Conservation (phyloP, 768 basidiomycete species). For the Leccinum fibrillosum region DNA sequence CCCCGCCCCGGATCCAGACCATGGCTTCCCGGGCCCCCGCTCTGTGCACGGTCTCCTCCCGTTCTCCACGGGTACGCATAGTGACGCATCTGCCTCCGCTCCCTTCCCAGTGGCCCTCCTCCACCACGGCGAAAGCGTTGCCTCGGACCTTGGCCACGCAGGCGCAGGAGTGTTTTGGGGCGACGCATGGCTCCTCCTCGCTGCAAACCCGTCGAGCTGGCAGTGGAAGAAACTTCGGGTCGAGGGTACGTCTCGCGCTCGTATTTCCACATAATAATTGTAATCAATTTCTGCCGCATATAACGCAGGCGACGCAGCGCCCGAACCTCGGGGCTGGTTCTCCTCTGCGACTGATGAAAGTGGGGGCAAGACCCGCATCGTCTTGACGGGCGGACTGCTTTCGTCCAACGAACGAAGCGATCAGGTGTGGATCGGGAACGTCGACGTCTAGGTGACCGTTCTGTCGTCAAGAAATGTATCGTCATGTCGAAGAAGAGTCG, state of each 20-base stretch:
- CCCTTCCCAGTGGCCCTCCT: conserved; percentile 27
- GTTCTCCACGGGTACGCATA: conserved; percentile 4
- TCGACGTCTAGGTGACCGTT: conserved; percentile 14
- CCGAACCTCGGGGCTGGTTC: conserved; percentile 45
- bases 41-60: conserved; percentile 36
- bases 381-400: conserved; percentile 41
- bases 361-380: conserved; percentile 23
- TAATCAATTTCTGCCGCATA: neutral
- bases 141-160: conserved; percentile 36
- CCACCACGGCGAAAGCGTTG: conserved; percentile 36
- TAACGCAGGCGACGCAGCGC: neutral
- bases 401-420: conserved; percentile 39
- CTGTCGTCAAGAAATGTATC: neutral
- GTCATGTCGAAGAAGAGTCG: neutral
- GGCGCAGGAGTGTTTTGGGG: conserved; percentile 40
- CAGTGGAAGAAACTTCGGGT: conserved; percentile 27
- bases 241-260: neutral
- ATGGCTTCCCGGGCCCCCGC: conserved; percentile 31
- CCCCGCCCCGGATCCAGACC: conserved; percentile 24
- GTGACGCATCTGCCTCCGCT: neutral
- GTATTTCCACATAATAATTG: neutral
- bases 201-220: conserved; percentile 2
- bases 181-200: conserved; percentile 37
- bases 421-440: conserved; percentile 40
- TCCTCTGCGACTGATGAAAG: conserved; percentile 26